Base-by-base conservation (phyloP, 768 basidiomycete species). In the Lactarius hatsudake region DNA sequence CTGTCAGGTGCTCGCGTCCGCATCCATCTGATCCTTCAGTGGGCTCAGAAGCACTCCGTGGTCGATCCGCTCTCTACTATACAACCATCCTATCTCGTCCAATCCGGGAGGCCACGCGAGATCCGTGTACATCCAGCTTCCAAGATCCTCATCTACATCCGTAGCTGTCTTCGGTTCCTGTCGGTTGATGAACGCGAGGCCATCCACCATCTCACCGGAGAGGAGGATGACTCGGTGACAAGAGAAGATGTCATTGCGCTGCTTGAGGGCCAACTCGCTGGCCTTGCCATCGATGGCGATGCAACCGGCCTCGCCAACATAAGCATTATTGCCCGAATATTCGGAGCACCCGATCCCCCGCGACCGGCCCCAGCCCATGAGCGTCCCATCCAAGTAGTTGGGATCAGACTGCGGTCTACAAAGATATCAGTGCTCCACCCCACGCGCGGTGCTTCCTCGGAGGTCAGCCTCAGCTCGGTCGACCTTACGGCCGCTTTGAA, bases 31-130 rank as follows among this genome's bases (percentile, higher is more conserved):
- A 81, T 89, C 59, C 78, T 91, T 60, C 74, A 77, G 65, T 78
- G 78, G 61, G 86, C 87, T n/a, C 77, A 78, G 34, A 77, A 83
- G 36, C 77, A 81, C 28, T 73, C 84, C 3, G 76, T 86, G 34
- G 80, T 91, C 8, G 91, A 94, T 73, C 90, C 91, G 9, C 80
- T 93, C 17, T 94, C 93, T 26, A 86, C 90, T 38, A 91, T 87
- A 36, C 91, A 94, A 58, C 90, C 92, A 7, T 94, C 93, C 2
- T 93, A 86, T 73, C 82, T 96, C 40, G 85, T 95, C 30, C 92
- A 92, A 73, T 84, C 81, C 55, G 93, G 93, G 5, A 76, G 81
- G 10, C 89, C 91, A 9, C 84, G 89, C 56, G 74, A 80, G 42
- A 74, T 93, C 59, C 89, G 94, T 30, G 83, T 83, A 30, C 87